Percentiles rank a stretch among this genome's conserved stretches.
Conservation (phyloP, 805 yeast genomes). For the Blastobotrys parvus region DNA sequence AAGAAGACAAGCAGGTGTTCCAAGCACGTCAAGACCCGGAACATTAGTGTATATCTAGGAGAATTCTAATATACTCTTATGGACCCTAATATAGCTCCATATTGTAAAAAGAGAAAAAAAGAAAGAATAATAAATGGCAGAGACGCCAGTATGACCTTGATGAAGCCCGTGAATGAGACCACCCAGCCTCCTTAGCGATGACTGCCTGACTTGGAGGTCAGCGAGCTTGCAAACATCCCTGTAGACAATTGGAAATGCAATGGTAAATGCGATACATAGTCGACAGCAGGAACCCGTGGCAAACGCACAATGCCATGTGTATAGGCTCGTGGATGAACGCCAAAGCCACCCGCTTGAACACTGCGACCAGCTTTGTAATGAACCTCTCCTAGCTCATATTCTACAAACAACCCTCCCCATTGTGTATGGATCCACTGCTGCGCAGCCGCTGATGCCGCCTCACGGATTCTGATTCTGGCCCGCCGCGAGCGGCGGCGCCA, state of each 20-base stretch:
- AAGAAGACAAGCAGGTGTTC: conserved; percentile 25
- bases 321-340: conserved; percentile 46
- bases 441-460: too few species aligned
- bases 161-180: conserved; percentile 25
- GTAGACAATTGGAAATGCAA: conserved; percentile 54
- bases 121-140: not conserved
- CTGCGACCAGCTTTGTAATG: conserved; percentile 24
- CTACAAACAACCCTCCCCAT: too few species aligned
- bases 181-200: conserved; percentile 57
- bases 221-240: conserved; percentile 38
- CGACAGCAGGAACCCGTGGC: conserved; percentile 49
- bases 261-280: conserved; percentile 52
- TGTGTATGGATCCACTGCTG: too few species aligned
- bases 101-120: too few species aligned
- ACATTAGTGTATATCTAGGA: not conserved
- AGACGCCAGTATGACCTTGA: not conserved
- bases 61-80: not conserved
- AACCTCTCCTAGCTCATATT: conserved; percentile 34
- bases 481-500: too few species aligned
- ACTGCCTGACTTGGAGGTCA: conserved; percentile 46
- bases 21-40: conserved; percentile 18
- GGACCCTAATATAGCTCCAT: too few species aligned
- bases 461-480: too few species aligned
- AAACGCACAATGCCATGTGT: conserved; percentile 48
- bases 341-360: conserved; percentile 30